phyloP scores from a whole-genome alignment of 257 asterid genomes.

The Scutellaria minor region DNA sequence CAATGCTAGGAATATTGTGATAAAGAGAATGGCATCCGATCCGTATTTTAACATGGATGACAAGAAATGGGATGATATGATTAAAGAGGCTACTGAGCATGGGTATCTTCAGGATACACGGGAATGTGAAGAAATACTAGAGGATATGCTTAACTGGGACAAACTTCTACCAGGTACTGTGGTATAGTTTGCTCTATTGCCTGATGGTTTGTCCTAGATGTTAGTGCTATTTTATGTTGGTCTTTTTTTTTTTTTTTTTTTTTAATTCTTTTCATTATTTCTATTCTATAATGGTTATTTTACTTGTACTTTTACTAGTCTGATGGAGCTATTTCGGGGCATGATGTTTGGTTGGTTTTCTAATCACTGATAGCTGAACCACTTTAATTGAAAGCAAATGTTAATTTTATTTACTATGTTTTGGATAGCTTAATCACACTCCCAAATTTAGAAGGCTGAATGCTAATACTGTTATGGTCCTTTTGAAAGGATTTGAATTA shows the following conservation, averaged over 20 bases:
- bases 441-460: neutral
- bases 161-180: slow-evolving; percentile 82
- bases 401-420: slow-evolving; percentile 1
- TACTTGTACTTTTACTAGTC: slow-evolving; percentile 19
- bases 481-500: slow-evolving; percentile 9
- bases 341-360: slow-evolving; percentile 16
- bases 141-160: slow-evolving; percentile 88
- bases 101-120: slow-evolving; percentile 69
- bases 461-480: neutral
- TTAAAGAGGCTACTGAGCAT: slow-evolving; percentile 63
- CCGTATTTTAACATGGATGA: slow-evolving; percentile 70
- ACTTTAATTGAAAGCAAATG: neutral
- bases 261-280: neutral
- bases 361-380: slow-evolving; percentile 13
- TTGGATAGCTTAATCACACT: neutral
- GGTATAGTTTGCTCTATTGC: slow-evolving; percentile 25
- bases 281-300: neutral
- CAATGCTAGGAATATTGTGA: slow-evolving; percentile 58
- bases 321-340: slow-evolving; percentile 16
- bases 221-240: neutral
- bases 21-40: slow-evolving; percentile 54
- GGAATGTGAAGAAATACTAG: slow-evolving; percentile 80
- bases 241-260: neutral
- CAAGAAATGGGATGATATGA: slow-evolving; percentile 80
- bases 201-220: slow-evolving; percentile 22